A percentile compares a stretch with the other conserved stretches of the same genome.
Evolutionary conservation across 805 yeast species (phyloP).

Genomic region (Hanseniaspora meyeri): DNA sequence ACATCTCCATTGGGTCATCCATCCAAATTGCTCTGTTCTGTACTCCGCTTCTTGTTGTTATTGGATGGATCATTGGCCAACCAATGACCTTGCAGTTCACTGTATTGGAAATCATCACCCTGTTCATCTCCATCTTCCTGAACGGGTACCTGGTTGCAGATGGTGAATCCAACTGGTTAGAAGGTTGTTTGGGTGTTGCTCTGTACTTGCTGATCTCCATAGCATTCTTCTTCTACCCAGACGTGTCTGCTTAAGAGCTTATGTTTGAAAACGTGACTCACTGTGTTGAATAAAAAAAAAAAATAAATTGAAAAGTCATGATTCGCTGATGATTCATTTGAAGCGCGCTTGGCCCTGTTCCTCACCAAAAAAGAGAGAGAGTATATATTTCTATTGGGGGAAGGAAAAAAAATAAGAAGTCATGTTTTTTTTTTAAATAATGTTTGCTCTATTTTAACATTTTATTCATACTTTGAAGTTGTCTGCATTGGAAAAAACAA

Average conservation of each 20-base stretch:
- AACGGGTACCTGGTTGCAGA: constrained; percentile 79
- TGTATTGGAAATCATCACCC: constrained; percentile 83
- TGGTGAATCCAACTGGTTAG: constrained; percentile 94
- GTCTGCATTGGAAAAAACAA: neutral
- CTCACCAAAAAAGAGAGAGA: too few relatives aligned
- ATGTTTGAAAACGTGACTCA: neutral
- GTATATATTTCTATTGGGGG: too few relatives aligned
- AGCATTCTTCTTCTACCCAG: constrained; percentile 85
- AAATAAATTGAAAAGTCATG: neutral
- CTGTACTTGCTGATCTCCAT: constrained; percentile 79
- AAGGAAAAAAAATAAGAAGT: too few relatives aligned
- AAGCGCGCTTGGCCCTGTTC: too few relatives aligned
- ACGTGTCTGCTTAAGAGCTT: constrained; percentile 20
- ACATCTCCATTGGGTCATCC: constrained; percentile 93
- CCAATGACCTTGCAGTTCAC: constrained; percentile 90
- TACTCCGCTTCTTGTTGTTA: constrained; percentile 85
- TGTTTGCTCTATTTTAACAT: too few relatives aligned
- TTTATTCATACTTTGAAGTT: neutral
- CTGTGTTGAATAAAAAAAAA: neutral
- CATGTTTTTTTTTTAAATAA: too few relatives aligned
- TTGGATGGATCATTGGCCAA: constrained; percentile 84
- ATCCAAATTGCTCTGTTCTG: constrained; percentile 90
- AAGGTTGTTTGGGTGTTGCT: constrained; percentile 83
- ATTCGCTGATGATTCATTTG: neutral
- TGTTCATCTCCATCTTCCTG: constrained; percentile 80